Evolutionary conservation across 2,329 filamentous ascomycete genomes (phyloP).

Genomic region (Cordyceps cicadae): DNA sequence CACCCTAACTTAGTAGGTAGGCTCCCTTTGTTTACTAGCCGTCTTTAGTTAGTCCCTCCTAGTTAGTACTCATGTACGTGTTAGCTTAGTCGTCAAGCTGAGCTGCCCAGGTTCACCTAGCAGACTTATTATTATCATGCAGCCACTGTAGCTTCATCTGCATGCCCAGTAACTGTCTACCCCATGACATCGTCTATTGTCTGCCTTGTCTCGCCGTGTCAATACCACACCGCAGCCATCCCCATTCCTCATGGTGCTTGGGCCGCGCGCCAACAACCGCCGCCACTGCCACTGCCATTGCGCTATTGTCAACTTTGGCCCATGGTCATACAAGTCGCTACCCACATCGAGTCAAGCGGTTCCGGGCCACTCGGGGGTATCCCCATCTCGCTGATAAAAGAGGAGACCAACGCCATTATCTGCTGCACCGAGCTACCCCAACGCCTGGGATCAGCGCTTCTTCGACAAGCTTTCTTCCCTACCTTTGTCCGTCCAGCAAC

Average conservation of each 20-base stretch:
- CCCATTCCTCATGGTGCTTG: constrained; percentile 2
- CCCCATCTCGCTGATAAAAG: constrained; percentile 1
- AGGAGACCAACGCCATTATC: background rate
- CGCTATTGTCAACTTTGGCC: background rate
- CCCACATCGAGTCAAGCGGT: background rate
- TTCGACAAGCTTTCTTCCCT: background rate
- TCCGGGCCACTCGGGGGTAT: background rate
- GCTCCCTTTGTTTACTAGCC: no score
- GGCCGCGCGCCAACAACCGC: background rate
- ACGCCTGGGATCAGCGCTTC: constrained; percentile 6
- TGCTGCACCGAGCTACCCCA: background rate
- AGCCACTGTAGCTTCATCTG: background rate
- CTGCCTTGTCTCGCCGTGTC: background rate
- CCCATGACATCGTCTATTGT: background rate
- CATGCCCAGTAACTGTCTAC: background rate
- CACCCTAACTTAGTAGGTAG: no score
- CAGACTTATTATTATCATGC: background rate
- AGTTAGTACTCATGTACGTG: no score
- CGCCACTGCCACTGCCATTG: background rate
- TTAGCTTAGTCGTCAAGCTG: no score
- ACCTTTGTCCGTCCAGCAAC: background rate
- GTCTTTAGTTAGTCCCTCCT: no score
- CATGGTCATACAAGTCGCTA: background rate
- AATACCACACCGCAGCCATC: background rate
- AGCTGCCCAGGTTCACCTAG: background rate